Conservation (phyloP, 768 basidiomycete species). For the Lyophyllum atratum region DNA sequence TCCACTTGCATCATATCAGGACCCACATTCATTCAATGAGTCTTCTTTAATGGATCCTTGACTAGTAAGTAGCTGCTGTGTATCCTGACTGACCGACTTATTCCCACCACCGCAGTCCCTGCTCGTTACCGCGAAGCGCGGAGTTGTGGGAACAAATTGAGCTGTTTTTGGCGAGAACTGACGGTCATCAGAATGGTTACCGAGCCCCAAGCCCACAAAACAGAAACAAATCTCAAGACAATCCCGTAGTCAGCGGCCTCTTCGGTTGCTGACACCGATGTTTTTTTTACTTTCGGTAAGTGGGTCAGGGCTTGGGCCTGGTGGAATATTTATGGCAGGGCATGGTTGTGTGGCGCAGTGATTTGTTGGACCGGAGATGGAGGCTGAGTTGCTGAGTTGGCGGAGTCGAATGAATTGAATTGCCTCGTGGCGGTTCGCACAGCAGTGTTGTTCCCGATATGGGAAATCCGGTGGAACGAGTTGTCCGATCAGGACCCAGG, state of each 20-base stretch:
- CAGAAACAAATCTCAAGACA: constrained; percentile 2
- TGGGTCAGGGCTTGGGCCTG: background rate
- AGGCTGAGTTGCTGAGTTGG: constrained; percentile 6
- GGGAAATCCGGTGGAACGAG: constrained; percentile 6
- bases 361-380: constrained; percentile 4
- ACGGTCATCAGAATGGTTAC: constrained; percentile 5
- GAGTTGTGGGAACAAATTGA: constrained; percentile 3
- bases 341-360: constrained; percentile 15
- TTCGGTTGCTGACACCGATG: background rate
- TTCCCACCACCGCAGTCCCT: background rate
- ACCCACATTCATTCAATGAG: background rate
- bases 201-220: background rate
- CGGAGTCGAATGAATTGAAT: background rate
- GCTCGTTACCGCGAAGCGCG: constrained; percentile 14
- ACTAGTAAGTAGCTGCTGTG: background rate
- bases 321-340: too few species aligned
- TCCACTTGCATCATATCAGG: background rate
- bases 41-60: background rate
- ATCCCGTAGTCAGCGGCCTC: constrained; percentile 9
- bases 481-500: constrained; percentile 22
- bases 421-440: constrained; percentile 4
- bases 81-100: background rate
- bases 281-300: background rate
- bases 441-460: background rate
- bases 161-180: background rate